Conservation (phyloP, 2,329 filamentous ascomycete genomes). For the Aspergillus felis region DNA sequence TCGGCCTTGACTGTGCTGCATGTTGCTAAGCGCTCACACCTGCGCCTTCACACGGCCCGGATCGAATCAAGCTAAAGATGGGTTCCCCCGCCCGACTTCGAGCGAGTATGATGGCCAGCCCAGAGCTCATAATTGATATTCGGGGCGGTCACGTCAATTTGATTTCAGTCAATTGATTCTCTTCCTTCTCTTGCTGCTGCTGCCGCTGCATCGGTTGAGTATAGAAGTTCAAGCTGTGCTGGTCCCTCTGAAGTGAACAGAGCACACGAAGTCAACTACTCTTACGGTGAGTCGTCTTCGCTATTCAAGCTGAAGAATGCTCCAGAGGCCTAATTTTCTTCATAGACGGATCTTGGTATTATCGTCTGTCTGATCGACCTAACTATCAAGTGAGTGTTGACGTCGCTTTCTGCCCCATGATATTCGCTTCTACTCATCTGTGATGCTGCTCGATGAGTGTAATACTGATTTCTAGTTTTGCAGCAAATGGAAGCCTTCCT, state of each 20-base stretch:
- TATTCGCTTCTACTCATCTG: not conserved
- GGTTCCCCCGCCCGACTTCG: slow-evolving; percentile 15
- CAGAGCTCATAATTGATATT: slow-evolving; percentile 28
- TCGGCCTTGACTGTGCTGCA: slow-evolving; percentile 12
- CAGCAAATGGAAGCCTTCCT: not conserved
- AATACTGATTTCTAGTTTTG: not conserved
- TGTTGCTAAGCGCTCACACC: slow-evolving; percentile 33
- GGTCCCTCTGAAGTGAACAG: not conserved
- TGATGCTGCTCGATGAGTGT: not conserved
- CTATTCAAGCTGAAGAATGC: not conserved
- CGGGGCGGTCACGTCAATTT: slow-evolving; percentile 17
- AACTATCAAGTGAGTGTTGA: not conserved
- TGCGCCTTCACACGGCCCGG: slow-evolving; percentile 14
- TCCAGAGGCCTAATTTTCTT: not conserved
- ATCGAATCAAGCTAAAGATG: slow-evolving; percentile 9
- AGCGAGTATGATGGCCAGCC: slow-evolving; percentile 9
- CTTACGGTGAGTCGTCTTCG: not conserved
- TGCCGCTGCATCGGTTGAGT: slow-evolving; percentile 4
- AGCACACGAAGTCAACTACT: not conserved
- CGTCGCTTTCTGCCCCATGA: not conserved
- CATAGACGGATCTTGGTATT: not conserved
- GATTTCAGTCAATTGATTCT: slow-evolving; percentile 8
- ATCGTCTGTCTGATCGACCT: not conserved
- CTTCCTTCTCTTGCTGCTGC: slow-evolving; percentile 17
- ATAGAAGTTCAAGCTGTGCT: not conserved